Conservation (phyloP, 2,329 filamentous ascomycete species). For the Leptographium wingfieldii region DNA sequence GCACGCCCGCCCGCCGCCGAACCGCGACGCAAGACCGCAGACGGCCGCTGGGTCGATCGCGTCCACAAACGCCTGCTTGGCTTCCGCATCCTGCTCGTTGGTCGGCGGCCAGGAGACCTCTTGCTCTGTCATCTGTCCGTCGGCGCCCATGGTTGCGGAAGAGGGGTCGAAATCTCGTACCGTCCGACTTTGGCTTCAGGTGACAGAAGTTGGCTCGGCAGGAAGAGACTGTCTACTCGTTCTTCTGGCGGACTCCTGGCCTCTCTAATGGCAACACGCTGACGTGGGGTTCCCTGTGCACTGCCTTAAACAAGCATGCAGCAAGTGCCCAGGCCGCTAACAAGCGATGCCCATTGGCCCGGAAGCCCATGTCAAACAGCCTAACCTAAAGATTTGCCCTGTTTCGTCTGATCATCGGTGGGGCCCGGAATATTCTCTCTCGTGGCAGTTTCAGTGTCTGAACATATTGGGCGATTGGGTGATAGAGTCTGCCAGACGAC, state of each 20-base stretch:
- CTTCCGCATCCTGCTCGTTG: background rate
- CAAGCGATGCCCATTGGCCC: background rate
- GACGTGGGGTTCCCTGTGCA: background rate
- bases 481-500: background rate
- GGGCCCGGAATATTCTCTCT: too few relatives aligned
- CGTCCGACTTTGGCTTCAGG: background rate
- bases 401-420: too few relatives aligned
- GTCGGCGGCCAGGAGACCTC: background rate
- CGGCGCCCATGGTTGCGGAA: background rate
- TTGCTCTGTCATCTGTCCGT: background rate
- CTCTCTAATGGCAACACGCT: too few relatives aligned
- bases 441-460: too few relatives aligned
- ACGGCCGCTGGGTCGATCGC: conserved; percentile 1
- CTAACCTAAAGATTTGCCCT: background rate
- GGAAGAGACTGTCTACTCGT: too few relatives aligned
- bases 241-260: too few relatives aligned
- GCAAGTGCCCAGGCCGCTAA: background rate
- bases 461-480: too few relatives aligned
- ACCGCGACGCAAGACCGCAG: conserved; percentile 1
- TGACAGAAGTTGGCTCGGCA: background rate
- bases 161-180: background rate
- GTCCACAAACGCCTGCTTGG: background rate
- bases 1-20: background rate
- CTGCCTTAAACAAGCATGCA: background rate
- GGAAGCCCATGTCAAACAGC: background rate